Conservation (phyloP, 192 early-diverging fungal genomes). For the Phycomyces nitens region DNA sequence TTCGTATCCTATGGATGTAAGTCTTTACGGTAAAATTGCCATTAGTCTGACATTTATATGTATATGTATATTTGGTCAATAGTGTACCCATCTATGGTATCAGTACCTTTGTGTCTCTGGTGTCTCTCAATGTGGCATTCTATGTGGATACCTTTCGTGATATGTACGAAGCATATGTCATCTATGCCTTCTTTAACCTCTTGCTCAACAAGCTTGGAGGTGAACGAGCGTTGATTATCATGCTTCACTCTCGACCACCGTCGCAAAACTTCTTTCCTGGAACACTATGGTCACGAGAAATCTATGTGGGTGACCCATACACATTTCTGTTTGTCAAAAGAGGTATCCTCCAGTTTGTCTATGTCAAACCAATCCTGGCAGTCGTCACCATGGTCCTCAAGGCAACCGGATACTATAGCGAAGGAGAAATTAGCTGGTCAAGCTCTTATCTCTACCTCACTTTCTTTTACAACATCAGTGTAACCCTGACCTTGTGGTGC, state of each 20-base stretch:
- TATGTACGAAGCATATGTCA: constrained; percentile 94
- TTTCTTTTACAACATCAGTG: constrained; percentile 84
- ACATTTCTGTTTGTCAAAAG: constrained; percentile 83
- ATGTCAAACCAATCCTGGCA: constrained; percentile 80
- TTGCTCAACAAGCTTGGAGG: constrained; percentile 86
- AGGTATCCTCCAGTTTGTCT: constrained; percentile 92
- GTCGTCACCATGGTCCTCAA: constrained; percentile 79
- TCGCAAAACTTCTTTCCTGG: constrained; percentile 83
- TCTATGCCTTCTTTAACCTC: constrained; percentile 91
- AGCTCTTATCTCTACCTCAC: constrained; percentile 80
- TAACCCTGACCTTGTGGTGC: constrained; percentile 83
- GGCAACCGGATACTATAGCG: constrained; percentile 67
- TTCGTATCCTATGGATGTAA: constrained; percentile 60
- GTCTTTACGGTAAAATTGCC: not conserved
- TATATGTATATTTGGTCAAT: constrained; percentile 75
- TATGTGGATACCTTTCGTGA: constrained; percentile 91
- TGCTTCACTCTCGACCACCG: constrained; percentile 73
- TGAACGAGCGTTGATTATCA: constrained; percentile 77
- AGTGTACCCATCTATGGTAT: constrained; percentile 89
- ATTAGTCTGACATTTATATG: constrained; percentile 82
- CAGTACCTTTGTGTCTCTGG: constrained; percentile 73
- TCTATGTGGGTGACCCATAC: constrained; percentile 86
- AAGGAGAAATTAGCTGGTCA: constrained; percentile 68
- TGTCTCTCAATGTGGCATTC: constrained; percentile 69
- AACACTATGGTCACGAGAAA: constrained; percentile 62